Percentiles rank a stretch among this genome's conserved stretches.
Conservation (phyloP, 768 basidiomycete genomes). For the Termitomyces sp. region DNA sequence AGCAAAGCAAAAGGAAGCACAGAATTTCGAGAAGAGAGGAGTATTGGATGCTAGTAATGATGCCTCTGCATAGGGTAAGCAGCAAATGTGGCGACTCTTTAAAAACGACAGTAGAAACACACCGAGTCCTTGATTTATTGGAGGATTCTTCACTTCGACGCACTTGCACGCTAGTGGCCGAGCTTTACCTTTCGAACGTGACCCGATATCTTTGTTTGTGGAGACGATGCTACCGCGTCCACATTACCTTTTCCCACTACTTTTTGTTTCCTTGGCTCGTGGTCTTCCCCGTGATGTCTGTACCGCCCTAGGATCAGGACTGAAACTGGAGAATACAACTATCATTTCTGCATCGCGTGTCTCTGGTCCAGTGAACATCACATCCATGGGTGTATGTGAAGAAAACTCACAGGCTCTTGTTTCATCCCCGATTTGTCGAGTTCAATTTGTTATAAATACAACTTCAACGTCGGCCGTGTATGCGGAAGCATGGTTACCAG, state of each 20-base stretch:
- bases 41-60: not conserved
- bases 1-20: not conserved
- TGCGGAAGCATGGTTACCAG: conserved; percentile 11
- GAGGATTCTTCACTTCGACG: too few relatives aligned
- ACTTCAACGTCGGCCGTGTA: not conserved
- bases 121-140: not conserved
- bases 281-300: conserved; percentile 2
- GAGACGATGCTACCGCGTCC: not conserved
- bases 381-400: not conserved
- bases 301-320: not conserved
- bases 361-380: not conserved
- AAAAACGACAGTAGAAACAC: not conserved
- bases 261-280: not conserved
- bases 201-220: not conserved
- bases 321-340: conserved; percentile 3
- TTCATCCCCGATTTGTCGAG: conserved; percentile 6
- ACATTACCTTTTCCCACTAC: not conserved
- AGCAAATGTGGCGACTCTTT: not conserved
- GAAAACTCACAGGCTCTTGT: not conserved
- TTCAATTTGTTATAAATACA: conserved; percentile 7
- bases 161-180: not conserved
- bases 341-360: conserved; percentile 2
- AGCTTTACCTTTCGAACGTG: not conserved
- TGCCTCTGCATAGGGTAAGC: not conserved
- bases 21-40: not conserved